phyloP scores from a whole-genome alignment of 495 filamentous ascomycete genomes.

The Aspergillus heteromorphus region DNA sequence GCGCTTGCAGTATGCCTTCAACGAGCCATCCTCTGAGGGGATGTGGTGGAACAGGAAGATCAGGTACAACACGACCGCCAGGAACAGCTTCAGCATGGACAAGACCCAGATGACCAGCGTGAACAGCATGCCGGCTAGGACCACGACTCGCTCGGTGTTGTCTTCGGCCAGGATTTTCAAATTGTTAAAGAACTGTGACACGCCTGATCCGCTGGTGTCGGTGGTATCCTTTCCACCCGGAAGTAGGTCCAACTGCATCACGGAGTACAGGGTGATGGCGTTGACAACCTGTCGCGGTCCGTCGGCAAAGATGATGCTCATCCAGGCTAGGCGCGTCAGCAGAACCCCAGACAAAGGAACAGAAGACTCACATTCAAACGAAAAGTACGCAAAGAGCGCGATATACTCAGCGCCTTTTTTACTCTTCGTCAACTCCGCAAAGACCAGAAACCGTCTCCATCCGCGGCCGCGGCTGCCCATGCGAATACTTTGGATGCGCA shows the following conservation, averaged over 20 bases:
- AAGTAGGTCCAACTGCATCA: slow-evolving; percentile 63
- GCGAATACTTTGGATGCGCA: slow-evolving; percentile 73
- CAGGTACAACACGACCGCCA: slow-evolving; percentile 72
- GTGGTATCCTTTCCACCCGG: slow-evolving; percentile 50
- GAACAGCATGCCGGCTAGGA: slow-evolving; percentile 85
- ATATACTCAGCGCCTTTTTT: slow-evolving; percentile 88
- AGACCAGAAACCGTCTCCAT: slow-evolving; percentile 86
- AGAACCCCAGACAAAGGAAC: not conserved
- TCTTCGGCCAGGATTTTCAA: slow-evolving; percentile 61
- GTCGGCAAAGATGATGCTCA: slow-evolving; percentile 81
- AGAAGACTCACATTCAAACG: slow-evolving; percentile 69
- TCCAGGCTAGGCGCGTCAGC: slow-evolving; percentile 57
- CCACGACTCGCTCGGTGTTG: slow-evolving; percentile 70
- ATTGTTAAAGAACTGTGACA: slow-evolving; percentile 70
- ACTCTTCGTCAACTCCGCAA: slow-evolving; percentile 84
- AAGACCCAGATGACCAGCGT: slow-evolving; percentile 88
- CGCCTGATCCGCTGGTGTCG: slow-evolving; percentile 39
- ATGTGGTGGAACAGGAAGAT: slow-evolving; percentile 89
- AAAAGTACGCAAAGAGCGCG: slow-evolving; percentile 90
- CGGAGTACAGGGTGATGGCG: slow-evolving; percentile 77
- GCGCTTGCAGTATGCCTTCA: slow-evolving; percentile 78
- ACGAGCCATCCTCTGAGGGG: slow-evolving; percentile 66
- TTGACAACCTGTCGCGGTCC: slow-evolving; percentile 89
- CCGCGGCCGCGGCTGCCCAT: slow-evolving; percentile 58
- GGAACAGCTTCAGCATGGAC: slow-evolving; percentile 64